Evolutionary conservation across 2,329 filamentous ascomycete species (phyloP).

Genomic region (Apiospora marii): DNA sequence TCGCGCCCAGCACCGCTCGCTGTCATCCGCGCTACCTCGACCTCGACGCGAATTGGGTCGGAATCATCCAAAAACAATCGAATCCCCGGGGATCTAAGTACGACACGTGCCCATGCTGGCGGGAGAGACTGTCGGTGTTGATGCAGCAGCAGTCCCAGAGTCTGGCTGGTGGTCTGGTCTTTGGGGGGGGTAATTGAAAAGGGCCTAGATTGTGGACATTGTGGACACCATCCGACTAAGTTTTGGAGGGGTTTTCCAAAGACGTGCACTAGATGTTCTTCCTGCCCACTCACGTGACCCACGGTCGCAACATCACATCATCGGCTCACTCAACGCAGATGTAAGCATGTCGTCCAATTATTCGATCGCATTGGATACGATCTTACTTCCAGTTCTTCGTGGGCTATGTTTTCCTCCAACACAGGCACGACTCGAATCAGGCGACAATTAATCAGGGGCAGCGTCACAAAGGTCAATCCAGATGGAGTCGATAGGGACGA

Average conservation of each 20-base stretch:
- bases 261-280: background rate
- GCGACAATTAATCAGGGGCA: no score
- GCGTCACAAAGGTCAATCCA: no score
- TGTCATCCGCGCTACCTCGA: background rate
- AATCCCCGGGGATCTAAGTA: background rate
- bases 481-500: no score
- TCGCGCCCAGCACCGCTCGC: background rate
- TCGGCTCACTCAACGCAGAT: background rate
- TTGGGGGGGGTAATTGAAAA: background rate
- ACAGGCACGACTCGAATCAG: background rate
- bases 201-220: background rate
- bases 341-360: background rate
- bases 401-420: background rate
- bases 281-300: background rate
- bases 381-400: no score
- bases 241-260: conserved; percentile 7
- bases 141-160: background rate
- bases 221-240: background rate
- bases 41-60: background rate
- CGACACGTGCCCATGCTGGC: background rate
- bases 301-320: background rate
- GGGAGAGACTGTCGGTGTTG: background rate
- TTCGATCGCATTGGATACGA: no score
- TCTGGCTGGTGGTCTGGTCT: background rate
- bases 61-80: background rate